Evolutionary conservation across 116 monocot genomes (phyloP).

Genomic region (Posidonia oceanica): DNA sequence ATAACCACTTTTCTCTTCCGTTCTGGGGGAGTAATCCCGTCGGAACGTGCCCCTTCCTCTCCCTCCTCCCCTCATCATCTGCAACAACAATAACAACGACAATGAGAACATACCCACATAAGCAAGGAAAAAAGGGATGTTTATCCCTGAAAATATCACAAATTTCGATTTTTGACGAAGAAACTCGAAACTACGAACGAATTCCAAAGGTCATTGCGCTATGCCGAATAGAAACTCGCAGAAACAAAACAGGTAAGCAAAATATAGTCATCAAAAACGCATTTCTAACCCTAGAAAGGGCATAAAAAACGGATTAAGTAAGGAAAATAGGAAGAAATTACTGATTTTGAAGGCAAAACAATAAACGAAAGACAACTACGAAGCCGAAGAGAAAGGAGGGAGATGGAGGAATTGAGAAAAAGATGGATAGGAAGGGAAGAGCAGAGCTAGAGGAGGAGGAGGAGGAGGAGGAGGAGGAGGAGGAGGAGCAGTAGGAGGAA

Average conservation of each 20-base stretch:
- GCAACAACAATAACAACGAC: not conserved
- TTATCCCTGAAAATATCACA: no score
- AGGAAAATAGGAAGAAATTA: not conserved
- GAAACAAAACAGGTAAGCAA: no score
- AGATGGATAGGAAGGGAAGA: not conserved
- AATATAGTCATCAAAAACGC: no score
- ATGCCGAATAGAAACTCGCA: no score
- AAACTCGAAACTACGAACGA: no score
- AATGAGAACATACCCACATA: no score
- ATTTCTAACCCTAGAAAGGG: no score
- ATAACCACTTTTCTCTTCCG: constrained; percentile 22
- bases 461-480: not conserved
- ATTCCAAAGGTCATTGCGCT: no score
- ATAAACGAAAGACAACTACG: not conserved
- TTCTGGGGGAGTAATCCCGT: constrained; percentile 18
- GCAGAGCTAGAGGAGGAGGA: not conserved
- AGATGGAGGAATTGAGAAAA: not conserved
- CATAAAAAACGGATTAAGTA: no score
- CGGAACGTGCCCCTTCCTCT: constrained; percentile 25
- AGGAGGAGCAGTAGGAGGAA: not conserved
- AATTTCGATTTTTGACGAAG: no score
- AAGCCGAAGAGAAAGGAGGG: not conserved
- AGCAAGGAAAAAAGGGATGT: no score
- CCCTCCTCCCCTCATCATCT: constrained; percentile 40
- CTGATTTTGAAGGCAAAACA: no score